A percentile compares a stretch with the other conserved stretches of the same genome.
Evolutionary conservation across 108 stramenopile species (phyloP).

Genomic region (Pseudonitzschia multistriata): DNA sequence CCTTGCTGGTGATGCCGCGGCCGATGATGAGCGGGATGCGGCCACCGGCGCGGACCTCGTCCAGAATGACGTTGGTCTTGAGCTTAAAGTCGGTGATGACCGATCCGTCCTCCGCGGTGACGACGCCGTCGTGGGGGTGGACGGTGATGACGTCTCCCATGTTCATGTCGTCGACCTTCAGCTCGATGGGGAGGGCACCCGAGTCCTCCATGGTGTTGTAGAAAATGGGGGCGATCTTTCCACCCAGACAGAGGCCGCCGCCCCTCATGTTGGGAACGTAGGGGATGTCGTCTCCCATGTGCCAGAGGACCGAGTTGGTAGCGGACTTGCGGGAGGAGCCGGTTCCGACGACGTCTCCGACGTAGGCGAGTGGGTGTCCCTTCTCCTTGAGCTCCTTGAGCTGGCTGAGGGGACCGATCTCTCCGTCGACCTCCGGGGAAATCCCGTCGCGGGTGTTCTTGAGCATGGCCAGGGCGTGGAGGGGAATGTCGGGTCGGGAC

Average conservation of each 20-base stretch:
- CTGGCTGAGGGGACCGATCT: constrained; percentile 80
- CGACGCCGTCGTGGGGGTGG: constrained; percentile 83
- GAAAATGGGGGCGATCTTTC: constrained; percentile 97
- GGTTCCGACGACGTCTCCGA: constrained; percentile 97
- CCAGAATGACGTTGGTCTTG: constrained; percentile 89
- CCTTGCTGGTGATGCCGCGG: constrained; percentile 86
- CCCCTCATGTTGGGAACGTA: constrained; percentile 88
- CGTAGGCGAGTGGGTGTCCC: constrained; percentile 90
- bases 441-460: constrained; percentile 94
- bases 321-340: constrained; percentile 92
- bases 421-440: constrained; percentile 72
- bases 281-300: constrained; percentile 93
- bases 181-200: constrained; percentile 93
- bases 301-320: constrained; percentile 94
- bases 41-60: constrained; percentile 95
- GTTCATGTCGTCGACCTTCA: constrained; percentile 81
- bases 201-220: constrained; percentile 98
- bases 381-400: constrained; percentile 77
- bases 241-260: constrained; percentile 91
- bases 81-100: constrained; percentile 82
- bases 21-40: constrained; percentile 96
- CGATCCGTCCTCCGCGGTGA: constrained; percentile 80
- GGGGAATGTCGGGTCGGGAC: constrained; percentile 93
- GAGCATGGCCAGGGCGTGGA: constrained; percentile 94
- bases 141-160: constrained; percentile 96